A percentile compares a stretch with the other conserved stretches of the same genome.
These are phyloP conservation scores for Colletotrichum simmondsii DNA, from an alignment of 2,329 filamentous ascomycete genomes.

Conservation along the genomic window DNA sequence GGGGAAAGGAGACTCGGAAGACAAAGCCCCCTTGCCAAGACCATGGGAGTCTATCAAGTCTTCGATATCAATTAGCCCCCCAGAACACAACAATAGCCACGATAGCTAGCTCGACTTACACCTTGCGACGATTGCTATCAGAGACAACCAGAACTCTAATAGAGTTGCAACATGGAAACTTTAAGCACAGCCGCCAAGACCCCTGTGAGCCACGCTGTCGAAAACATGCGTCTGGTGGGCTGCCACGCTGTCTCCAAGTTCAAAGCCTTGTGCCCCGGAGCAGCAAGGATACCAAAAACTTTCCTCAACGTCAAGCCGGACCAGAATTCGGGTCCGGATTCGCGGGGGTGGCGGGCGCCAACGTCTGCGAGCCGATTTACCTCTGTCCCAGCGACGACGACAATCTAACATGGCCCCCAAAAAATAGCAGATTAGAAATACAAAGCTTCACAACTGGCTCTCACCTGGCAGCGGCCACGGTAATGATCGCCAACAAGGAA, in stretches of 20 bases:
- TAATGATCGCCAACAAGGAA: conserved; percentile 19
- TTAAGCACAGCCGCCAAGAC: not conserved
- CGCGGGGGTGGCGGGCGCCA: not conserved
- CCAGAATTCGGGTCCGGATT: not conserved
- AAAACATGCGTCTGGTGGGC: not conserved
- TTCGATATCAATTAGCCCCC: not conserved
- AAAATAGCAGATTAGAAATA: not conserved
- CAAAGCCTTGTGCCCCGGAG: no score
- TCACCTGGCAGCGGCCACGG: not conserved
- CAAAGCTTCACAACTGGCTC: not conserved
- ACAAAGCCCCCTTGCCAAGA: not conserved
- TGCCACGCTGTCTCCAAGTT: no score
- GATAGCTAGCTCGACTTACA: not conserved
- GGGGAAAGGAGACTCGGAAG: not conserved
- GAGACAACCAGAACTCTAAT: not conserved
- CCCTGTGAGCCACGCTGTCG: not conserved
- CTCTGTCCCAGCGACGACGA: not conserved
- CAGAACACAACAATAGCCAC: not conserved
- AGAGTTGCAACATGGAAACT: not conserved
- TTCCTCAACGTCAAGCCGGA: not conserved
- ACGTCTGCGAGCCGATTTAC: not conserved
- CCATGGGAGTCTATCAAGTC: not conserved
- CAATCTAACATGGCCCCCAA: not conserved
- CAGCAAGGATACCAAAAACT: no score
- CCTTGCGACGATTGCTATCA: not conserved